These are phyloP conservation scores for Apiospora marii DNA, from an alignment of 2,329 filamentous ascomycete species.

Conservation along the genomic window DNA sequence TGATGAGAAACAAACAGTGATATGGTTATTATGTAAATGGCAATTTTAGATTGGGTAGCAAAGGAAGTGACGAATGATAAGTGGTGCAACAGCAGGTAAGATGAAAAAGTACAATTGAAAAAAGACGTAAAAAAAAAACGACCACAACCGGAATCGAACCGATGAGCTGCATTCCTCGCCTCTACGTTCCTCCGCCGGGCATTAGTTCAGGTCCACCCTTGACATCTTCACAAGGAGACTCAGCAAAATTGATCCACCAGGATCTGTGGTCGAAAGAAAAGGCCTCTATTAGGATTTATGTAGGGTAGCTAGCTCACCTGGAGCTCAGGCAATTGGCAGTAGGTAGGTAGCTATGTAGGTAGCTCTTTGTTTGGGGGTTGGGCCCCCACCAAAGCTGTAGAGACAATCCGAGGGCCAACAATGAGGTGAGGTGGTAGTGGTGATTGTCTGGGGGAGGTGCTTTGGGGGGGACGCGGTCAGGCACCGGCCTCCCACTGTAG, in stretches of 20 bases:
- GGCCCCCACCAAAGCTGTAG: neutral
- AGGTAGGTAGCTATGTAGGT: neutral
- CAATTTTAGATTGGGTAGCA: neutral
- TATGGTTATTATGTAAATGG: neutral
- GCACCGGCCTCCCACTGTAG: too few relatives aligned
- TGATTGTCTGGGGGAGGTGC: neutral
- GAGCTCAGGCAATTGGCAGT: neutral
- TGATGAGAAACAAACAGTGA: neutral
- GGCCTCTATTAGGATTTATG: neutral
- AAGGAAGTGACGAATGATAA: neutral
- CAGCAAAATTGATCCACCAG: neutral
- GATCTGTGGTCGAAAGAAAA: neutral
- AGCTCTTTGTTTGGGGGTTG: neutral
- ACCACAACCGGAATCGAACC: neutral
- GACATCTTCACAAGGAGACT: neutral
- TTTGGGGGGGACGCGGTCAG: neutral
- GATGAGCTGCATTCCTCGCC: neutral
- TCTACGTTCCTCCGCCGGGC: neutral
- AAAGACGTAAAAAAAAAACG: neutral
- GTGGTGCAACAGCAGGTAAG: neutral
- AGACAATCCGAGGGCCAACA: neutral
- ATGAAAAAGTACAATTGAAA: neutral
- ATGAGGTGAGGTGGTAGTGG: neutral
- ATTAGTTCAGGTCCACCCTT: neutral
- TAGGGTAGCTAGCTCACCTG: neutral